These are phyloP conservation scores for Pleurotus citrinopileatus DNA, from an alignment of 768 basidiomycete species.

Conservation along the genomic window DNA sequence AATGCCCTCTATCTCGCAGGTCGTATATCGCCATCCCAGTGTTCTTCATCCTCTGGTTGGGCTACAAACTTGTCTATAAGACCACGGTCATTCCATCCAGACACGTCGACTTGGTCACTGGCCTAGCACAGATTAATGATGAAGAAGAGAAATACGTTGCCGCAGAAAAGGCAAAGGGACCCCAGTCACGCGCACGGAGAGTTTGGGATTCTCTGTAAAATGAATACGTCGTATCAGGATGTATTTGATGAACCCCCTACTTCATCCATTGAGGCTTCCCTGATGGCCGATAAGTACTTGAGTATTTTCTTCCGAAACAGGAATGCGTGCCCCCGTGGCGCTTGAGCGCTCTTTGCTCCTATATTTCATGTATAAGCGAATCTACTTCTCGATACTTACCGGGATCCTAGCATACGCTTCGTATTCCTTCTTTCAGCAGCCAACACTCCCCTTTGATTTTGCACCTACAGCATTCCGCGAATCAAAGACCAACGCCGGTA, in stretches of 20 bases:
- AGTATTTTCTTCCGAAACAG: conserved; percentile 1
- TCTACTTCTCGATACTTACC: conserved; percentile 11
- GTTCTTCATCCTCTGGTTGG: conserved; percentile 37
- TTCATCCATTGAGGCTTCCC: neutral
- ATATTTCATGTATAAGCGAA: conserved; percentile 16
- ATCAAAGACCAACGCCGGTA: neutral
- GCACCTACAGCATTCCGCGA: too few relatives aligned
- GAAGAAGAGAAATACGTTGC: conserved; percentile 53
- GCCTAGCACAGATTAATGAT: conserved; percentile 58
- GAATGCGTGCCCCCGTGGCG: neutral
- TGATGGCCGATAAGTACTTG: neutral
- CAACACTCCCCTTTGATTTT: too few relatives aligned
- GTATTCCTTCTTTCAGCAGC: conserved; percentile 14
- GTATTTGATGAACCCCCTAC: neutral
- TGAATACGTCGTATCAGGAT: neutral
- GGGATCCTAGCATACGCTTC: conserved; percentile 14
- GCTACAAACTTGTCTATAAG: conserved; percentile 36
- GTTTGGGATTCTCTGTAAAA: conserved; percentile 39
- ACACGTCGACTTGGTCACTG: conserved; percentile 60
- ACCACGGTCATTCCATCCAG: conserved; percentile 38
- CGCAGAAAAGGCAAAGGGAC: conserved; percentile 39
- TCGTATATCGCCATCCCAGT: conserved; percentile 42
- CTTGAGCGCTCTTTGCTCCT: neutral
- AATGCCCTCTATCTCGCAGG: conserved; percentile 30
- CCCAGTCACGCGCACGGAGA: conserved; percentile 22